A percentile compares a stretch with the other conserved stretches of the same genome.
Evolutionary conservation across 2,329 filamentous ascomycete genomes (phyloP).

Genomic region (Penicillium sp.): DNA sequence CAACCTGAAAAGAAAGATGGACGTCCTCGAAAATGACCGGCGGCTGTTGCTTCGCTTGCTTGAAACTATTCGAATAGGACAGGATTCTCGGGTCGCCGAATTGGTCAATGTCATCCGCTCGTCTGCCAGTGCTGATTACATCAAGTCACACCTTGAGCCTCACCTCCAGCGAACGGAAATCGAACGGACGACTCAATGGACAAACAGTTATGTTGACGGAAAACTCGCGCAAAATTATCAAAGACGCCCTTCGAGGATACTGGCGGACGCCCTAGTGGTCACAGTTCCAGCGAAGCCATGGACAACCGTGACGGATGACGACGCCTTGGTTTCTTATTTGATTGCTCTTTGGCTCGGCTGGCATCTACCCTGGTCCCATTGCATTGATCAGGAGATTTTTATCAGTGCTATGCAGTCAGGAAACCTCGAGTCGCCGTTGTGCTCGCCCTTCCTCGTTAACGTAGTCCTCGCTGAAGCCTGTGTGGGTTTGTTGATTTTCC

Average conservation of each 20-base stretch:
- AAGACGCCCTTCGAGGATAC: background rate
- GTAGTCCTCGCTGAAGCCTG: conserved; percentile 66
- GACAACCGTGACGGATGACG: conserved; percentile 75
- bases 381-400: conserved; percentile 75
- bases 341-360: conserved; percentile 92
- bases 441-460: conserved; percentile 80
- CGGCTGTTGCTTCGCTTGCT: conserved; percentile 2
- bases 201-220: background rate
- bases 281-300: conserved; percentile 48
- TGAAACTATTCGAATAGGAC: conserved; percentile 4
- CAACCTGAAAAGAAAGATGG: conserved; percentile 13
- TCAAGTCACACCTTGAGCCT: background rate
- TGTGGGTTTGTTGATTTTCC: conserved; percentile 22
- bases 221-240: background rate
- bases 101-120: conserved; percentile 1
- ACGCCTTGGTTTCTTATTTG: conserved; percentile 71
- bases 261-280: conserved; percentile 31
- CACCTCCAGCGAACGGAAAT: background rate
- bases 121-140: background rate
- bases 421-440: conserved; percentile 61
- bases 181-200: background rate
- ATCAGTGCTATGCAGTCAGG: conserved; percentile 47
- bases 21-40: conserved; percentile 10
- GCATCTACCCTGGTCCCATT: conserved; percentile 81
- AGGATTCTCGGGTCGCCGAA: background rate